Conservation (phyloP, 176 grass and related monocot genomes). For the Carex littledalei region DNA sequence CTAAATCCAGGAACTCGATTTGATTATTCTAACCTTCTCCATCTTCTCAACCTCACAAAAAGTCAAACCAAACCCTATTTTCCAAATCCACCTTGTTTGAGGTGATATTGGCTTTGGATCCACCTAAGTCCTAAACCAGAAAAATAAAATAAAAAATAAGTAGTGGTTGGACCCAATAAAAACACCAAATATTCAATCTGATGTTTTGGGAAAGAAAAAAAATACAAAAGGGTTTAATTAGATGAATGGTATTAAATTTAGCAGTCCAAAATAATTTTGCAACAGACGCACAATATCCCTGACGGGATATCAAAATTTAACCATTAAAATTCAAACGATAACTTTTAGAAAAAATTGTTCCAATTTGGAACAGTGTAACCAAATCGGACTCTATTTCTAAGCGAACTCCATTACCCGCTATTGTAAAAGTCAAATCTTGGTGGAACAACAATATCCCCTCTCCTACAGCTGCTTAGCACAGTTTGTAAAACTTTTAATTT, state of each 20-base stretch:
- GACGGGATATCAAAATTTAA: background rate
- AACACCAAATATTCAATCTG: background rate
- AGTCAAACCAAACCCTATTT: conserved; percentile 24
- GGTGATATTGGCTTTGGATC: background rate
- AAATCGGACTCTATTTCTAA: background rate
- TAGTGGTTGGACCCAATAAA: background rate
- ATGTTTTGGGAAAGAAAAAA: background rate
- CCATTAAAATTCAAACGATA: background rate
- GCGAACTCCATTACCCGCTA: background rate
- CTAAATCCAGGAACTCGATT: background rate
- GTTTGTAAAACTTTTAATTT: background rate
- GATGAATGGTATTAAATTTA: background rate
- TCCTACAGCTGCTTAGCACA: background rate
- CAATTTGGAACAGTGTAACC: background rate
- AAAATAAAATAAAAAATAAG: background rate
- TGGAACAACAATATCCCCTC: background rate
- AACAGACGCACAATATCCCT: background rate
- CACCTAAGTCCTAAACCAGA: background rate
- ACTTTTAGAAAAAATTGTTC: background rate
- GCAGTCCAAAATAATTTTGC: background rate
- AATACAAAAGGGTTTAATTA: background rate
- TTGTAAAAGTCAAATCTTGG: background rate
- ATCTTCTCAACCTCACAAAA: conserved; percentile 9
- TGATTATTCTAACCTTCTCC: conserved; percentile 5
- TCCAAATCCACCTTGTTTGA: conserved; percentile 9